phyloP scores from a whole-genome alignment of 2,329 filamentous ascomycete genomes.

The Cladosporium oxysporum region DNA sequence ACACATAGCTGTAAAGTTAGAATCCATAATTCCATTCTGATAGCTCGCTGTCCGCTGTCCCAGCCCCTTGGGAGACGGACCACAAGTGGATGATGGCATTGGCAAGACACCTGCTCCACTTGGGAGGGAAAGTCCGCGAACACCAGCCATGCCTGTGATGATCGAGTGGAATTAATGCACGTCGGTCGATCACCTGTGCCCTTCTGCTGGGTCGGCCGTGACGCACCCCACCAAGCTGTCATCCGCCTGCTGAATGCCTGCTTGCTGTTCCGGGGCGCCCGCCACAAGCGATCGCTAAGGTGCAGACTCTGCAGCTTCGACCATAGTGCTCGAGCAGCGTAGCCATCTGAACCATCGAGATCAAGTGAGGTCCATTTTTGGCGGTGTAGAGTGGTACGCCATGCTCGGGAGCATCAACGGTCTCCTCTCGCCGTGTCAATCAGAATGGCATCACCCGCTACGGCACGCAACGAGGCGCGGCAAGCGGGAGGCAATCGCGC shows the following conservation, averaged over 20 bases:
- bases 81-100: background rate
- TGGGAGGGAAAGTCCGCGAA: background rate
- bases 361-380: background rate
- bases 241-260: background rate
- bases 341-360: background rate
- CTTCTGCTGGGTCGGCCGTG: background rate
- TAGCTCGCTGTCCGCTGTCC: background rate
- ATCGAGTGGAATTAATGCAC: background rate
- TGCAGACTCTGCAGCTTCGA: background rate
- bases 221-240: conserved; percentile 1
- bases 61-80: background rate
- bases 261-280: background rate
- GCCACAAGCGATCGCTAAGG: background rate
- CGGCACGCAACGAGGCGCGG: background rate
- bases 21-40: background rate
- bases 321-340: background rate
- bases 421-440: background rate
- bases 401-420: background rate
- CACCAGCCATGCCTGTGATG: background rate
- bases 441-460: background rate
- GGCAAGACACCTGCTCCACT: conserved; percentile 3
- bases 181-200: conserved; percentile 1
- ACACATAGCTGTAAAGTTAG: background rate
- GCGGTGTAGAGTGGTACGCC: background rate
- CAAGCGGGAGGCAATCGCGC: background rate